These are phyloP conservation scores for Filobasidium wieringae DNA, from an alignment of 768 basidiomycete species.

Conservation along the genomic window DNA sequence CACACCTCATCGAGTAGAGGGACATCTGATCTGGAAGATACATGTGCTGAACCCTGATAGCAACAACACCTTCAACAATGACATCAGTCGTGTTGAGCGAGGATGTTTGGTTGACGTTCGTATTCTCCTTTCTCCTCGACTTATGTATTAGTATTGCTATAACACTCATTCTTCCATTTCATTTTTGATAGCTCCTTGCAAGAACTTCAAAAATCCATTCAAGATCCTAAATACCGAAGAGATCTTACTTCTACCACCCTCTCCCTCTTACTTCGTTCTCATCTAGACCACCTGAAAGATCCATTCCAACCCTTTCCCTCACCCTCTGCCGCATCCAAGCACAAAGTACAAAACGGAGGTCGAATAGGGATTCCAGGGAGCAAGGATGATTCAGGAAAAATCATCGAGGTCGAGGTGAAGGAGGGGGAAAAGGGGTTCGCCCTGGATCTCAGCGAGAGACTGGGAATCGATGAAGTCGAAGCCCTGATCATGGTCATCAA, in stretches of 20 bases:
- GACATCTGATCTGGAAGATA: no score
- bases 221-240: conserved; percentile 1
- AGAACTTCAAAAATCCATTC: conserved; percentile 7
- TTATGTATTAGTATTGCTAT: background rate
- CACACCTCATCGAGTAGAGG: no score
- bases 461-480: conserved; percentile 12
- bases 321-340: background rate
- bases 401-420: conserved; percentile 1
- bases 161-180: background rate
- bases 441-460: conserved; percentile 7
- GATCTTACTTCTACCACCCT: background rate
- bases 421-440: conserved; percentile 3
- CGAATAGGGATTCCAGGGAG: background rate
- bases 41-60: no score
- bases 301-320: conserved; percentile 3
- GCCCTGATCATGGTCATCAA: conserved; percentile 3
- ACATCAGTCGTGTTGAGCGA: no score
- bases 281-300: conserved; percentile 2
- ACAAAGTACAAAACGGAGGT: background rate
- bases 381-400: background rate
- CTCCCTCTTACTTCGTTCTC: conserved; percentile 3
- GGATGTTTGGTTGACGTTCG: conserved; percentile 3
- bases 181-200: background rate
- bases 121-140: background rate
- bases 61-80: no score